These are phyloP conservation scores for Nissolia schottii DNA, from an alignment of 306 rosid genomes.

Conservation along the genomic window DNA sequence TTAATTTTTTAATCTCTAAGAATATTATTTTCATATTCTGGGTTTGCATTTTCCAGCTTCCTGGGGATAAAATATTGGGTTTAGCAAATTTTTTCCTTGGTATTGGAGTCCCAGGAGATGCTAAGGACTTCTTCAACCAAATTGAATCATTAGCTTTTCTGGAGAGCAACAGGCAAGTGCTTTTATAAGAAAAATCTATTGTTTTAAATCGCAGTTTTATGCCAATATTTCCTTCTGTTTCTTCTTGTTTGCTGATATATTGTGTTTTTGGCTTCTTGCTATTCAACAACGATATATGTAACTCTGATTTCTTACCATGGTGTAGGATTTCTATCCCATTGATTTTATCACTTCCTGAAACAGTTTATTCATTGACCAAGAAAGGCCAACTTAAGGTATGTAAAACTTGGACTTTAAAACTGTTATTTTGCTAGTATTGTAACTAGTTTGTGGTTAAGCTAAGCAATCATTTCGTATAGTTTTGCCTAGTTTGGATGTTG, in stretches of 20 bases:
- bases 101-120: constrained; percentile 88
- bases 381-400: constrained; percentile 81
- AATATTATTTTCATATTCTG: constrained; percentile 25
- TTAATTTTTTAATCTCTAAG: neutral
- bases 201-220: neutral
- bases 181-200: neutral
- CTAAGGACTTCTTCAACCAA: constrained; percentile 85
- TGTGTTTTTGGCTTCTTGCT: neutral
- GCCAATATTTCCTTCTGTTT: constrained; percentile 4
- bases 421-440: neutral
- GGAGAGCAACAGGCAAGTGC: constrained; percentile 72
- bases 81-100: constrained; percentile 89
- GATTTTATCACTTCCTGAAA: constrained; percentile 79
- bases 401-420: constrained; percentile 7
- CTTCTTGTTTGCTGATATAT: neutral
- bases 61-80: constrained; percentile 77
- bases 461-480: neutral
- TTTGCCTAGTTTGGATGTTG: neutral
- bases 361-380: constrained; percentile 78
- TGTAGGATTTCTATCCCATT: constrained; percentile 78
- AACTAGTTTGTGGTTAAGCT: neutral
- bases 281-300: neutral
- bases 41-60: constrained; percentile 58
- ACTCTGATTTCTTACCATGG: constrained; percentile 27
- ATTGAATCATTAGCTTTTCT: constrained; percentile 76